Base-by-base conservation (phyloP, 768 basidiomycete genomes). In the Suillus occidentalis region DNA sequence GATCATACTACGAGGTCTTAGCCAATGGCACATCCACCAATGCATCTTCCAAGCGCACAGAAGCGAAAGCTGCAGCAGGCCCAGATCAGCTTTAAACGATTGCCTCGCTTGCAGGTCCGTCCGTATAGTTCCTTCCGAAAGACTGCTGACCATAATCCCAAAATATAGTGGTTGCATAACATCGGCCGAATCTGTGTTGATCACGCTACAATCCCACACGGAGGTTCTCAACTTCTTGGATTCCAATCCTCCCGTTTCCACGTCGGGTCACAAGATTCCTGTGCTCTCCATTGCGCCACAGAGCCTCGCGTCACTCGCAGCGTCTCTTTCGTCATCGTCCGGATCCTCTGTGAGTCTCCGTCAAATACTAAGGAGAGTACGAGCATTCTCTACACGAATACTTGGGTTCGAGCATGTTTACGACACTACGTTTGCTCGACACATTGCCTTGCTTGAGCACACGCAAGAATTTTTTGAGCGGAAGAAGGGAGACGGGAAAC, bases 61-160 rank as follows among this genome's bases (percentile, higher is more conserved):
- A 62, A 39, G n/a, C 83, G 82, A 76, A 95, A 93, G 77, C 83
- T 99, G 13, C 86, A 94, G 71, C 94, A 94, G 69, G 97, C 97
- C 2, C 92, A 99, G 75, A 94, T 99, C 69, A 99, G 89, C n/a
- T 73, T 77, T 99, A 70, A 99, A 97, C 69, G 97, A 99, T 74
- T 99, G 97, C 79, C 83, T 99, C 55, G 97, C 97, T 31, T 99
- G 97, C 84, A 97, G 95, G 96, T 94, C 72, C 61, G 89, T 80
- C 62, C 61, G 16, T 4, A 12, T 31, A 43, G 6, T 43, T 45
- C 56, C 56, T 36, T 22, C 31, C 49, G 43, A 31, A 63, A 13
- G 52, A 36, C 22, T 31, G 34, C 52, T 58, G 57, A 45, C 63
- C 16, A 52, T 42, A 53, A 25, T 20, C 34, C 60, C 64, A 36